Conservation (phyloP, 78 protist species). For the Dictyostelium citrinum region DNA sequence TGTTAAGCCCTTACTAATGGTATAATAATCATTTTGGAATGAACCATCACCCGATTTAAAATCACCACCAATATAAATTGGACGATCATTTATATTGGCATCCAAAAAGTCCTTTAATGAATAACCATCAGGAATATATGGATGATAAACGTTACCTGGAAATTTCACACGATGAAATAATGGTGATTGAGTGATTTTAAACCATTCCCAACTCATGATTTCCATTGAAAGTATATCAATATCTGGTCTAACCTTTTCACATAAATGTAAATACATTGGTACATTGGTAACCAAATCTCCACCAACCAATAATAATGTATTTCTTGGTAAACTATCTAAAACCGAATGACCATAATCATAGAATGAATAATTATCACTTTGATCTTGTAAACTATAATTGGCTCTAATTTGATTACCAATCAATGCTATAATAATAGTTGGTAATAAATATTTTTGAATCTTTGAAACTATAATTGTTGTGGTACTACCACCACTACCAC, state of each 20-base stretch:
- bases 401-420: conserved; percentile 1
- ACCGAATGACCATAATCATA: conserved; percentile 53
- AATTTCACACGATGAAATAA: conserved; percentile 15
- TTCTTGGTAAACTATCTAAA: conserved; percentile 22
- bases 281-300: conserved; percentile 65
- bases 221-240: conserved; percentile 48
- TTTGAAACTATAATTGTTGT: not conserved
- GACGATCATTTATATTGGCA: conserved; percentile 25
- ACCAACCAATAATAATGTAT: conserved; percentile 53
- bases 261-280: conserved; percentile 41
- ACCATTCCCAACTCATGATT: conserved; percentile 74
- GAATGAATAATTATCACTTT: conserved; percentile 53
- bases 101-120: conserved; percentile 55
- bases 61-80: conserved; percentile 46
- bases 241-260: conserved; percentile 57
- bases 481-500: not conserved
- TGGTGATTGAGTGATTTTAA: conserved; percentile 46
- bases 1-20: conserved; percentile 3
- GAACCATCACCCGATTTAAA: conserved; percentile 48
- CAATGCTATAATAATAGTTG: not conserved
- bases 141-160: conserved; percentile 69
- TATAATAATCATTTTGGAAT: not conserved
- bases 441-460: conserved; percentile 6
- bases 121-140: conserved; percentile 15
- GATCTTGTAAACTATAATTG: conserved; percentile 47